Percentiles rank a stretch among this genome's conserved stretches.
Evolutionary conservation across 257 asterid species (phyloP).

Genomic region (Scutellaria barbata): DNA sequence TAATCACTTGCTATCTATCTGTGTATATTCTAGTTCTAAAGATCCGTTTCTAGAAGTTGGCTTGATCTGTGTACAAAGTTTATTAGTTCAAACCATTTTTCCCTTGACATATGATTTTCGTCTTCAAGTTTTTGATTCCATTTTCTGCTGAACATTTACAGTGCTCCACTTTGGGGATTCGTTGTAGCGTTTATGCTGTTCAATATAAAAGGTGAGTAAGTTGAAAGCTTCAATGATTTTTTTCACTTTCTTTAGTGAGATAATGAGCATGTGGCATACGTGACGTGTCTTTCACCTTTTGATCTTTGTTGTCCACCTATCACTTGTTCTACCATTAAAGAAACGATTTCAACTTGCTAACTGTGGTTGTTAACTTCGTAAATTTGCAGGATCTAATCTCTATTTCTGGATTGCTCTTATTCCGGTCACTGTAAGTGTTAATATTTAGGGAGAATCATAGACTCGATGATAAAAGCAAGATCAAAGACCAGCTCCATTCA

Average conservation of each 20-base stretch:
- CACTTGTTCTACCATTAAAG: not conserved
- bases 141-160: conserved; percentile 42
- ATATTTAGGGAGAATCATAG: not conserved
- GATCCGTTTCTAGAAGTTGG: conserved; percentile 1
- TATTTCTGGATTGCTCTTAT: conserved; percentile 98
- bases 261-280: not conserved
- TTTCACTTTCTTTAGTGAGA: not conserved
- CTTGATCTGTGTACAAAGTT: not conserved
- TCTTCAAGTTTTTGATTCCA: conserved; percentile 30
- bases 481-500: not conserved
- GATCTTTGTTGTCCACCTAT: conserved; percentile 23
- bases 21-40: not conserved
- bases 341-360: conserved; percentile 22
- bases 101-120: not conserved
- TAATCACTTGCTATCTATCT: not conserved
- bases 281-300: not conserved
- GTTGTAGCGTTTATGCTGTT: conserved; percentile 96
- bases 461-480: not conserved
- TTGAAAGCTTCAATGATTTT: not conserved
- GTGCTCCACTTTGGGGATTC: conserved; percentile 98
- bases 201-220: conserved; percentile 71
- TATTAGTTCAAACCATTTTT: not conserved
- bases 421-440: conserved; percentile 78
- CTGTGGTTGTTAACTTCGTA: conserved; percentile 25
- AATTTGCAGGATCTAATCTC: conserved; percentile 89